A percentile compares a stretch with the other conserved stretches of the same genome.
Conservation (phyloP, 2,329 filamentous ascomycete genomes). For the Meredithiella fracta region DNA sequence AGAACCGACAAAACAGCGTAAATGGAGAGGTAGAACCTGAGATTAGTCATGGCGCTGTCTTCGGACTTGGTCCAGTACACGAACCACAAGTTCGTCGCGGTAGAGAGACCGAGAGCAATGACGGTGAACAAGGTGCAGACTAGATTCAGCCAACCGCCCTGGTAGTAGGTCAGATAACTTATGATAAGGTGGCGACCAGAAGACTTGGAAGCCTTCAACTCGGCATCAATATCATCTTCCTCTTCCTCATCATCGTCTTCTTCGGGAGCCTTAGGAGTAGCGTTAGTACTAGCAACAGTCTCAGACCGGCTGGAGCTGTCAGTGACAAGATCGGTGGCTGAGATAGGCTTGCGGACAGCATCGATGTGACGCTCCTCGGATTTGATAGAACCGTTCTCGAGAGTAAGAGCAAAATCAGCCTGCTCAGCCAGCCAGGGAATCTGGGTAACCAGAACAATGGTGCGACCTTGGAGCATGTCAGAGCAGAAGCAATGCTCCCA, state of each 20-base stretch:
- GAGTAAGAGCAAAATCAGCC: conserved; percentile 29
- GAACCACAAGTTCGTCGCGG: conserved; percentile 26
- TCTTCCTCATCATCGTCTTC: not conserved
- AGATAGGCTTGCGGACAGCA: conserved; percentile 23
- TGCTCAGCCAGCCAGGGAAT: conserved; percentile 36
- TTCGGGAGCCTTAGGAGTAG: not conserved
- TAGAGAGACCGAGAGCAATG: conserved; percentile 8
- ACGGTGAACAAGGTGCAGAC: conserved; percentile 9
- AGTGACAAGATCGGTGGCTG: conserved; percentile 20
- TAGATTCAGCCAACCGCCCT: conserved; percentile 5
- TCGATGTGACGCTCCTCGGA: conserved; percentile 29
- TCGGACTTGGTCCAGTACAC: conserved; percentile 26
- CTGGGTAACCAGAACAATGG: conserved; percentile 41
- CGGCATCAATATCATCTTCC: conserved; percentile 13
- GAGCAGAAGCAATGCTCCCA: conserved; percentile 42
- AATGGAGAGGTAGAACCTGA: conserved; percentile 36
- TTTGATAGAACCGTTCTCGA: conserved; percentile 31
- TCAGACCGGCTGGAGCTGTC: conserved; percentile 15
- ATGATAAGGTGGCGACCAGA: conserved; percentile 8
- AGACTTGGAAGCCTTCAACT: conserved; percentile 14
- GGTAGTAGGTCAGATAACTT: conserved; percentile 29
- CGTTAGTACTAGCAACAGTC: not conserved
- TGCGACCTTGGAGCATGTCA: conserved; percentile 36
- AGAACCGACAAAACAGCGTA: conserved; percentile 31
- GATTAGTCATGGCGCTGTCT: conserved; percentile 26